Percentiles rank a stretch among this genome's conserved stretches.
phyloP scores from a whole-genome alignment of 495 filamentous ascomycete genomes.

The Thermothielavioides terrestris region DNA sequence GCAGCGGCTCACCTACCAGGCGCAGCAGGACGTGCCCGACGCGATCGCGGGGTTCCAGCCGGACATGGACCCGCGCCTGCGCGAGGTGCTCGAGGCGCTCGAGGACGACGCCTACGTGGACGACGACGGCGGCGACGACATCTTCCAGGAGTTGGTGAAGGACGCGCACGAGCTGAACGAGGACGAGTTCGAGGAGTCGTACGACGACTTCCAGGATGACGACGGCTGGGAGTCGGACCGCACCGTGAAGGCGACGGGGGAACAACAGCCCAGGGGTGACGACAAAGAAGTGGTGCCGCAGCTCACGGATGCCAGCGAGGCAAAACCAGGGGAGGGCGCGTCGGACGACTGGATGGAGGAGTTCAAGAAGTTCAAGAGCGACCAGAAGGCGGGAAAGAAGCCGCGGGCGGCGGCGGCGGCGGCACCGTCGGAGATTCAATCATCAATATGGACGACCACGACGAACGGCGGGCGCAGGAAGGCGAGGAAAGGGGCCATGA shows the following conservation, averaged over 20 bases:
- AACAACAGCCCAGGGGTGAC: too few species aligned
- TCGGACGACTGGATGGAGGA: constrained; percentile 74
- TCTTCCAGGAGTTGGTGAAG: constrained; percentile 71
- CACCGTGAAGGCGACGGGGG: constrained; percentile 63
- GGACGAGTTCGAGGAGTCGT: constrained; percentile 46
- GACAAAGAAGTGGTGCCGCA: constrained; percentile 41
- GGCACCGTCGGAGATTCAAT: constrained; percentile 55
- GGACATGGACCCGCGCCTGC: constrained; percentile 91
- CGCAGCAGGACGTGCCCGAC: constrained; percentile 90
- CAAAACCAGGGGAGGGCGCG: constrained; percentile 36
- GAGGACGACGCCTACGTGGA: constrained; percentile 97
- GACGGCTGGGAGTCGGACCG: constrained; percentile 92
- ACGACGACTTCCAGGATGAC: constrained; percentile 45
- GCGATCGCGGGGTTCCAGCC: constrained; percentile 87
- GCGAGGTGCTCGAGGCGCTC: constrained; percentile 87
- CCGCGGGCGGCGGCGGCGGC: constrained; percentile 33
- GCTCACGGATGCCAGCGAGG: constrained; percentile 34
- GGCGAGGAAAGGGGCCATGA: constrained; percentile 86
- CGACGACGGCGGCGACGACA: constrained; percentile 60
- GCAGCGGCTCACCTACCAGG: constrained; percentile 71
- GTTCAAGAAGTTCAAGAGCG: constrained; percentile 83
- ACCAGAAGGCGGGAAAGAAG: constrained; percentile 44
- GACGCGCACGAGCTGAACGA: constrained; percentile 54
- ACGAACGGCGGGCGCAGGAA: constrained; percentile 66
- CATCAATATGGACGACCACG: constrained; percentile 70